Evolutionary conservation across 2,329 filamentous ascomycete genomes (phyloP).

Genomic region (Botrytis fabae): DNA sequence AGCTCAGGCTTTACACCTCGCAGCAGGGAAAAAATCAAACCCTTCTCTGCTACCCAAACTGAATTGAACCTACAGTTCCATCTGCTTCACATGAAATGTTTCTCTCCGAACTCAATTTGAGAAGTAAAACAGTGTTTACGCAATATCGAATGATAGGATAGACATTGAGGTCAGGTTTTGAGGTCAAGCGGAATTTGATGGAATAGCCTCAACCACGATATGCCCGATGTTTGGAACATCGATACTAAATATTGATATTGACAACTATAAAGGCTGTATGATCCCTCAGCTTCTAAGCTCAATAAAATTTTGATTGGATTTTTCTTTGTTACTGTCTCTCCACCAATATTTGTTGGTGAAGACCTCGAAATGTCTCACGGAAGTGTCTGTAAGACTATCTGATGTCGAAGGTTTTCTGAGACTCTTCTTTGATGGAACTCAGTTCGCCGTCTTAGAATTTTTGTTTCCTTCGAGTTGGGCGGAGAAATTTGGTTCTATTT

Average conservation of each 20-base stretch:
- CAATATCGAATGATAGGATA: not conserved
- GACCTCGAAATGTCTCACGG: not conserved
- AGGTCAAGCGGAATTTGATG: not conserved
- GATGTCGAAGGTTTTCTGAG: not conserved
- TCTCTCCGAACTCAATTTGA: not conserved
- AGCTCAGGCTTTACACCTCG: not conserved
- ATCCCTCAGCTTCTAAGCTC: not conserved
- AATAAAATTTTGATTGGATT: not conserved
- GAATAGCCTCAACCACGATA: not conserved
- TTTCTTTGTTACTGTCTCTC: not conserved
- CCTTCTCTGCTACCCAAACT: not conserved
- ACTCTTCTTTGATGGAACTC: not conserved
- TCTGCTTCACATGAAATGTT: not conserved
- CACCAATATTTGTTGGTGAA: not conserved
- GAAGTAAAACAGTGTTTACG: not conserved
- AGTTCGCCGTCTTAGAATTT: not conserved
- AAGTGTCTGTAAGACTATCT: not conserved
- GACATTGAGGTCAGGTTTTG: not conserved
- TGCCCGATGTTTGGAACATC: not conserved
- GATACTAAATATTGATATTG: not conserved
- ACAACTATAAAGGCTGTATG: not conserved
- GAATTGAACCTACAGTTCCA: not conserved
- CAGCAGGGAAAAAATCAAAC: not conserved
- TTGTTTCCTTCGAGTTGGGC: not conserved
- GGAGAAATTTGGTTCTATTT: not conserved